Evolutionary conservation across 768 basidiomycete species (phyloP).

Genomic region (Mycena latifolia): DNA sequence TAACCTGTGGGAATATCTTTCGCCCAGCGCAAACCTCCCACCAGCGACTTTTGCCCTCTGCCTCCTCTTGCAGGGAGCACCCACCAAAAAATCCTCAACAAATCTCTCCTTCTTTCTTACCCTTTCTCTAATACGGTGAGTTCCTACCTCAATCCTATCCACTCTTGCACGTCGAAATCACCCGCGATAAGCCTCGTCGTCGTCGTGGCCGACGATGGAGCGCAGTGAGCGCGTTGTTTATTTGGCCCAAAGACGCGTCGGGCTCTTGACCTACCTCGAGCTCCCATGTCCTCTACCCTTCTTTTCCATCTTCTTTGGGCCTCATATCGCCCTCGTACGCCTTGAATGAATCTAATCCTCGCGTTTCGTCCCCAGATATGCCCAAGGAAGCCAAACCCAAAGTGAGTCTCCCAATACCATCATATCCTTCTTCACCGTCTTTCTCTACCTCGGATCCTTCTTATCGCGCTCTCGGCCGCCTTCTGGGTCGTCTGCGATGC

Average conservation of each 20-base stretch:
- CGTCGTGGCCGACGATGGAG: constrained; percentile 40
- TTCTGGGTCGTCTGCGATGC: constrained; percentile 14
- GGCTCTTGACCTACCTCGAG: constrained; percentile 42
- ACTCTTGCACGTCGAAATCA: constrained; percentile 26
- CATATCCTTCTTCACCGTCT: constrained; percentile 34
- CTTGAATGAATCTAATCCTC: constrained; percentile 37
- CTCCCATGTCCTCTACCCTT: constrained; percentile 32
- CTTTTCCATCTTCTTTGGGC: constrained; percentile 21
- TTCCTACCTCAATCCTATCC: constrained; percentile 21
- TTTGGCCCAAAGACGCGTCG: constrained; percentile 56
- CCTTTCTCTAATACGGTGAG: constrained; percentile 29
- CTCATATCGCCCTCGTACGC: constrained; percentile 39
- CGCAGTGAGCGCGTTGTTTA: constrained; percentile 42
- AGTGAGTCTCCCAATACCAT: constrained; percentile 51
- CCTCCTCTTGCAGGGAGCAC: too few species aligned
- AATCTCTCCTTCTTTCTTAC: constrained; percentile 28
- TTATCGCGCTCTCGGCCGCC: constrained; percentile 11
- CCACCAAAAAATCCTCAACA: constrained; percentile 14
- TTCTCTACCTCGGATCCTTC: constrained; percentile 20
- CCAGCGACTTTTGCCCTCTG: too few species aligned
- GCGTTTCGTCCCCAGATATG: constrained; percentile 60
- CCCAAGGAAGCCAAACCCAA: constrained; percentile 72
- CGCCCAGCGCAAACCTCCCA: too few species aligned
- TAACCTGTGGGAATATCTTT: too few species aligned
- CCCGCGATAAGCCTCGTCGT: constrained; percentile 34